A percentile compares a stretch with the other conserved stretches of the same genome.
Conservation (phyloP, 129 eudicot species). For the Flaveria trinervia region DNA sequence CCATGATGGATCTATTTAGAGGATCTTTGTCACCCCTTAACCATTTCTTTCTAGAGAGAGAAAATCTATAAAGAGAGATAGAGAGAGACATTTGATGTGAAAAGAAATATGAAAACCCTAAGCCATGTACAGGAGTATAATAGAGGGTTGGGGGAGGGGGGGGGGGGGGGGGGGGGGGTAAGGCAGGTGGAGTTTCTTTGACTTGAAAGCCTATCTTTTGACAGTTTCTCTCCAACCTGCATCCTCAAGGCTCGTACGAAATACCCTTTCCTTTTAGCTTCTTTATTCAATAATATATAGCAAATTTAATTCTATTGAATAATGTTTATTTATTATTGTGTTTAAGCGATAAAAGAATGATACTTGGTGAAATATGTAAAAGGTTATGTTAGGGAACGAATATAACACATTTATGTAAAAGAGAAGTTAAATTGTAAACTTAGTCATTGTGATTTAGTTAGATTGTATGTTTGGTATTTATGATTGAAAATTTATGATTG, state of each 20-base stretch:
- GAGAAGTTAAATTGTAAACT: too few relatives aligned
- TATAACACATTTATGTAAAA: not conserved
- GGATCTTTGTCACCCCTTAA: not conserved
- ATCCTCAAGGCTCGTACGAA: slow-evolving; percentile 21
- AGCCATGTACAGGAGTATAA: slow-evolving; percentile 14
- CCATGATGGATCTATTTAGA: not conserved
- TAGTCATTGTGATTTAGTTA: too few relatives aligned
- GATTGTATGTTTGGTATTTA: too few relatives aligned
- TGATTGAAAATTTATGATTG: too few relatives aligned
- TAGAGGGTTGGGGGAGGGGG: not conserved
- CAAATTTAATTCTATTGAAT: not conserved
- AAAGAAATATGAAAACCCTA: slow-evolving; percentile 36
- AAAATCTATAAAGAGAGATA: slow-evolving; percentile 2
- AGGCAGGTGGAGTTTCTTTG: not conserved
- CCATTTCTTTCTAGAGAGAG: not conserved
- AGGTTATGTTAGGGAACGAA: not conserved
- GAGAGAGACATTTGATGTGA: slow-evolving; percentile 14
- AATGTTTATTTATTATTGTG: not conserved
- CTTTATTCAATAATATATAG: not conserved
- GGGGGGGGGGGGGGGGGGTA: not conserved
- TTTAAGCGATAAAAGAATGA: not conserved
- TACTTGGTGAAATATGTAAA: not conserved
- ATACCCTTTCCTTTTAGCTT: not conserved
- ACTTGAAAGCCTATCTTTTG: slow-evolving; percentile 22
- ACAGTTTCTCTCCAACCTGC: slow-evolving; percentile 14